Percentiles rank a stretch among this genome's conserved stretches.
Evolutionary conservation across 208 protist genomes (phyloP).

Genomic region (Phytomonas francai): DNA sequence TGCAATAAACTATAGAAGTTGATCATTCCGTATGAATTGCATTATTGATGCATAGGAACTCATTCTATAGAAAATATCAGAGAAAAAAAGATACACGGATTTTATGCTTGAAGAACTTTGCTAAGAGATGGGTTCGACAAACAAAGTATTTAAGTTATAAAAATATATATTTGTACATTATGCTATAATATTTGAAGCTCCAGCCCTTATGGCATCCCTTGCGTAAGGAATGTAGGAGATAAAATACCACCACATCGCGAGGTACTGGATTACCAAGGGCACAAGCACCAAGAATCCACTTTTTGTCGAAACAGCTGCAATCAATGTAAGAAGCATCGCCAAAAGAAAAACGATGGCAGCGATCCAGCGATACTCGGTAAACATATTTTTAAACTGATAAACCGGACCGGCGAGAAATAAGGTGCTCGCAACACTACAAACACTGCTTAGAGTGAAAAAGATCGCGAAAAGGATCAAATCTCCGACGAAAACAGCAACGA

Average conservation of each 20-base stretch:
- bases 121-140: no score
- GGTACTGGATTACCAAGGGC: slow-evolving; percentile 57
- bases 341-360: slow-evolving; percentile 66
- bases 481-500: slow-evolving; percentile 43
- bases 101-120: not conserved
- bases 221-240: slow-evolving; percentile 85
- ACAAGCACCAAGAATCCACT: slow-evolving; percentile 53
- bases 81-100: not conserved
- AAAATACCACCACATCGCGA: slow-evolving; percentile 78
- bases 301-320: slow-evolving; percentile 45
- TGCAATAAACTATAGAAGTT: no score
- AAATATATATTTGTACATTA: not conserved
- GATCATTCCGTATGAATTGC: no score
- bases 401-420: slow-evolving; percentile 77
- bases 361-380: slow-evolving; percentile 64
- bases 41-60: not conserved
- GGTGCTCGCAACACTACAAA: slow-evolving; percentile 39
- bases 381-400: slow-evolving; percentile 79
- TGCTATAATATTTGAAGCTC: slow-evolving; percentile 14
- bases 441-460: slow-evolving; percentile 63
- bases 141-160: no score
- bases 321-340: slow-evolving; percentile 58
- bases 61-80: not conserved
- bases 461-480: slow-evolving; percentile 72
- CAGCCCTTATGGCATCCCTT: slow-evolving; percentile 38